Evolutionary conservation across 108 stramenopile genomes (phyloP).

Genomic region (Cyclotella baltica): DNA sequence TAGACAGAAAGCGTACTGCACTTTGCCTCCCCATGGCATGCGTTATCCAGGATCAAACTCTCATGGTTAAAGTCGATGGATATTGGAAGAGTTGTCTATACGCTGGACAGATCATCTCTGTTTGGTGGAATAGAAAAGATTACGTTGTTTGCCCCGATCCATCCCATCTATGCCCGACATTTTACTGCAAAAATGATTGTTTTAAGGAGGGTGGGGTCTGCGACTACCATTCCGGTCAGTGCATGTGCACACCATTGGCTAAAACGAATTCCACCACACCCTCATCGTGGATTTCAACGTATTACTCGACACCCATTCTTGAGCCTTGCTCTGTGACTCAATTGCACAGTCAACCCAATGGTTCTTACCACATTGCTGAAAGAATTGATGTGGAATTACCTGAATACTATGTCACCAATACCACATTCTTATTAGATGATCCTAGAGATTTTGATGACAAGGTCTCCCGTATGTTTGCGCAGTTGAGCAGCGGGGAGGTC

Average conservation of each 20-base stretch:
- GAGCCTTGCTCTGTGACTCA: constrained; percentile 46
- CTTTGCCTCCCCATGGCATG: constrained; percentile 86
- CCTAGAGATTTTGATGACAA: constrained; percentile 52
- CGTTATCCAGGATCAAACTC: constrained; percentile 74
- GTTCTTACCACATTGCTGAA: constrained; percentile 36
- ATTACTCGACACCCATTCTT: constrained; percentile 24
- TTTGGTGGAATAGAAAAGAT: constrained; percentile 60
- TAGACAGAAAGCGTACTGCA: constrained; percentile 48
- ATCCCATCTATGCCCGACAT: constrained; percentile 77
- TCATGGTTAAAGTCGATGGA: constrained; percentile 72
- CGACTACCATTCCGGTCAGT: constrained; percentile 71
- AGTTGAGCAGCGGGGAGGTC: constrained; percentile 53
- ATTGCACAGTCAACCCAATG: background rate
- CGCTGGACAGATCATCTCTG: constrained; percentile 63
- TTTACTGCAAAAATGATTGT: constrained; percentile 84
- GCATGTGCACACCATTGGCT: constrained; percentile 62
- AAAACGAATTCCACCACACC: constrained; percentile 15
- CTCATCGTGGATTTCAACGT: constrained; percentile 32
- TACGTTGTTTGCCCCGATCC: constrained; percentile 79
- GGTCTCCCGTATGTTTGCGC: constrained; percentile 53
- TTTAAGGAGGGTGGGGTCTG: constrained; percentile 74
- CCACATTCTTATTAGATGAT: constrained; percentile 47
- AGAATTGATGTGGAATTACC: constrained; percentile 48
- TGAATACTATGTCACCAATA: constrained; percentile 53
- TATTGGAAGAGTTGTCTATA: constrained; percentile 71